Conservation (phyloP, 2,329 filamentous ascomycete genomes). For the Hypoxylon sp. region DNA sequence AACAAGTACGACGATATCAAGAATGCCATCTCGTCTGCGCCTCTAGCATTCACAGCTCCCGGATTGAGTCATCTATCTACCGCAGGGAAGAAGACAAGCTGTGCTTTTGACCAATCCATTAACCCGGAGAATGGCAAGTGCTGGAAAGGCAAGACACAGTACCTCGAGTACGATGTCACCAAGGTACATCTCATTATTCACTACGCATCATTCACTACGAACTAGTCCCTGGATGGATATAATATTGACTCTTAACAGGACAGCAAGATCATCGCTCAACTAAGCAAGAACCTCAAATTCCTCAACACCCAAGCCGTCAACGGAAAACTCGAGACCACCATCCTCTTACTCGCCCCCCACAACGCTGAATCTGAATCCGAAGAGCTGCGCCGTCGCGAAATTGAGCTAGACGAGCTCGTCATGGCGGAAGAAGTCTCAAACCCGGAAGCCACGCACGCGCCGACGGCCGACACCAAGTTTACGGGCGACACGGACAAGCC, state of each 20-base stretch:
- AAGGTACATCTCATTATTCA: conserved; percentile 42
- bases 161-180: conserved; percentile 49
- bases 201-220: too few species aligned
- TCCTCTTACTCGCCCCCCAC: conserved; percentile 65
- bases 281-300: conserved; percentile 59
- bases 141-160: conserved; percentile 49
- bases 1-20: conserved; percentile 57
- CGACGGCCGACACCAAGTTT: conserved; percentile 32
- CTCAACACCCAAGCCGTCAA: conserved; percentile 60
- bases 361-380: conserved; percentile 45
- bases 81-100: conserved; percentile 57
- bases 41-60: conserved; percentile 62
- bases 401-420: conserved; percentile 56
- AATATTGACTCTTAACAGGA: conserved; percentile 52
- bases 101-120: conserved; percentile 47
- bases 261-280: conserved; percentile 55
- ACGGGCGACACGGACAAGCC: conserved; percentile 46
- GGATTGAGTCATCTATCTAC: conserved; percentile 59
- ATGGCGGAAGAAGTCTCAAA: conserved; percentile 50
- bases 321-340: conserved; percentile 66
- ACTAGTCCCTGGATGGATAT: neutral
- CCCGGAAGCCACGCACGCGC: conserved; percentile 18
- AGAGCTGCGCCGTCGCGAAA: conserved; percentile 61
- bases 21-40: conserved; percentile 55
- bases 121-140: conserved; percentile 44